Evolutionary conservation across 768 basidiomycete genomes (phyloP).

Genomic region (Pulveroboletus frians): DNA sequence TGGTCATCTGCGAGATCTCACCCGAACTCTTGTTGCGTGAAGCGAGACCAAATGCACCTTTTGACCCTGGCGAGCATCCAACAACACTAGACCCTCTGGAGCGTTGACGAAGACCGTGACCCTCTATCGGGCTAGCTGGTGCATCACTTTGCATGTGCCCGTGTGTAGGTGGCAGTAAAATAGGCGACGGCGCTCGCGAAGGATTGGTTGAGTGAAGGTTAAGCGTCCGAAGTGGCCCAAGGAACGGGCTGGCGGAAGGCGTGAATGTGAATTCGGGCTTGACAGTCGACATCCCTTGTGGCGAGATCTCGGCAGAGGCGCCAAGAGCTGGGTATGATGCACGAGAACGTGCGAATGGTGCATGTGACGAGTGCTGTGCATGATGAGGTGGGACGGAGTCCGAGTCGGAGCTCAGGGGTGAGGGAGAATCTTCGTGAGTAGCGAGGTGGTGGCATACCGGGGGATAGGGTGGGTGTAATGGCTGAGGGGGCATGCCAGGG

Average conservation of each 20-base stretch:
- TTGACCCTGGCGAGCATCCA: conserved; percentile 34
- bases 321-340: conserved; percentile 19
- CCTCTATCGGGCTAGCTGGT: conserved; percentile 34
- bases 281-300: conserved; percentile 18
- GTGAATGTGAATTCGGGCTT: conserved; percentile 45
- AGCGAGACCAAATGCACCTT: conserved; percentile 25
- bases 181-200: conserved; percentile 68
- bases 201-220: conserved; percentile 68
- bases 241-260: conserved; percentile 75
- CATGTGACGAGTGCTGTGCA: conserved; percentile 29
- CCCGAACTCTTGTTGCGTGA: conserved; percentile 29
- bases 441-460: conserved; percentile 30
- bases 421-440: conserved; percentile 59
- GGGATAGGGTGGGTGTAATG: conserved; percentile 36
- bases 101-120: conserved; percentile 22
- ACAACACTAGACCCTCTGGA: conserved; percentile 30
- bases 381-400: conserved; percentile 35
- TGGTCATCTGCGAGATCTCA: conserved; percentile 27
- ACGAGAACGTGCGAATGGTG: conserved; percentile 24
- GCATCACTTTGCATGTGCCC: conserved; percentile 19
- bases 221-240: conserved; percentile 69
- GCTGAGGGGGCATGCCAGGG: conserved; percentile 32
- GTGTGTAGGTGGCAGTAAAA: conserved; percentile 53
- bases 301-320: conserved; percentile 29
- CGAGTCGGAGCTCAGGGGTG: conserved; percentile 67